Evolutionary conservation across 805 yeast species (phyloP).

Genomic region (Yarrowia sp.): DNA sequence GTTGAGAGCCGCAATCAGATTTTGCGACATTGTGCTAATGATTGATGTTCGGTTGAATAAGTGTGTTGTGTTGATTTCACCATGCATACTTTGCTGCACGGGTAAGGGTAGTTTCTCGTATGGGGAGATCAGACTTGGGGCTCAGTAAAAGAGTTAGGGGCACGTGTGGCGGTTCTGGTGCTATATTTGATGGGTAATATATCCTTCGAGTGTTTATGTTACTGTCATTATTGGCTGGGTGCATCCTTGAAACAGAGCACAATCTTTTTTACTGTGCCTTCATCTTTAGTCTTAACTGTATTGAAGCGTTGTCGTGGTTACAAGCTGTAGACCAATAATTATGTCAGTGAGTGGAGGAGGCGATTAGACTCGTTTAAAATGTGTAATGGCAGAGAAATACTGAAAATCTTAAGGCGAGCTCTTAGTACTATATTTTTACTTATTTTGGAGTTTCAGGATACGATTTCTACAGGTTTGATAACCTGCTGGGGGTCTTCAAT

Average conservation of each 20-base stretch:
- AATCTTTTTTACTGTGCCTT: background rate
- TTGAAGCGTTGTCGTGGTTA: background rate
- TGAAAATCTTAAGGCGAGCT: too few relatives aligned
- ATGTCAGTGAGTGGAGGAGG: too few relatives aligned
- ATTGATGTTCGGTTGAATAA: background rate
- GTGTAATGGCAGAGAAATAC: too few relatives aligned
- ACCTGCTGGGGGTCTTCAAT: background rate
- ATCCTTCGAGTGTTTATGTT: background rate
- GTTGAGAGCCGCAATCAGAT: constrained; percentile 40
- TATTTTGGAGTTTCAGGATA: too few relatives aligned
- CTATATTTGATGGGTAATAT: background rate
- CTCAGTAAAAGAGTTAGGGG: background rate
- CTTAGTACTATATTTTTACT: too few relatives aligned
- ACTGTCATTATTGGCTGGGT: too few relatives aligned
- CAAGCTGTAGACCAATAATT: background rate
- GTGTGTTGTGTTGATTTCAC: background rate
- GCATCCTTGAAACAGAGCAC: too few relatives aligned
- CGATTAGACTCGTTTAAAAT: too few relatives aligned
- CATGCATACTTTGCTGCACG: constrained; percentile 20
- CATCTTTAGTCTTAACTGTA: background rate
- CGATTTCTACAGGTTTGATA: too few relatives aligned
- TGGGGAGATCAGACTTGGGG: background rate
- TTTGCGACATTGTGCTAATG: constrained; percentile 10
- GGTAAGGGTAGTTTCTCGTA: background rate
- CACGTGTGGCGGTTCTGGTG: background rate